Base-by-base conservation (phyloP, 305 asterid genomes). In the Rubia balearica region DNA sequence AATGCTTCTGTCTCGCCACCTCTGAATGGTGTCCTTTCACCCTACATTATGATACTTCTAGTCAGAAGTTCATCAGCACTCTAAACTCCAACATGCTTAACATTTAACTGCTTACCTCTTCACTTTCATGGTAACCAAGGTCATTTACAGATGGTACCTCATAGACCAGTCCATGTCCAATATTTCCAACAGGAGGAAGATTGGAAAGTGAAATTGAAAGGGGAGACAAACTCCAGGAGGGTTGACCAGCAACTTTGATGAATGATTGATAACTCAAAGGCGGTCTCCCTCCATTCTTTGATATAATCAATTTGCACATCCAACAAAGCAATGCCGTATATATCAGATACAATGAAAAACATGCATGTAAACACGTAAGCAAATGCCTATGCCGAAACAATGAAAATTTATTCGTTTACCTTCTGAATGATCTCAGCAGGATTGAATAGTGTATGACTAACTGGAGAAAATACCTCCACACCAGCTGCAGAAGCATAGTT, bases 1-100 rank as follows among this genome's bases (percentile, higher is more conserved):
- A 93, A 78, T 73, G 96, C 98, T 85, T 93, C 98, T 45, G 96
- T 82, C 85, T 90, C 98, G 75, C 98, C 97, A 57, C 98, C 98
- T 85, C 43, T 85, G 83, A 93, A 90, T 62, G 92, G 97, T 68
- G 92, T 83, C 78, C 76, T 74, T 43, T 83, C 90, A 41, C 81
- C 96, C 98, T 93, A 85, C 74, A 60, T 70, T 73, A 71, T 22
- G 66, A n/a, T 46, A 64, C 65, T 72, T 43, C 64, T 79, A 60
- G 75, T 22, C 57, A 64, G 41, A 74, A 66, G 42, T 71, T 55
- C 68, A 36, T 40, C 68, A 27, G 61, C 48, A 7, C 45, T 8
- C 21, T 64, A 77, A 70, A 67, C 56, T 72, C 12, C 60, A 22
- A 10, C 70, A 67, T 60, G 38, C 67, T 62, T 7, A 48, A 65